Evolutionary conservation across 2,329 filamentous ascomycete species (phyloP).

Genomic region (Penicillium sclerotiorum): DNA sequence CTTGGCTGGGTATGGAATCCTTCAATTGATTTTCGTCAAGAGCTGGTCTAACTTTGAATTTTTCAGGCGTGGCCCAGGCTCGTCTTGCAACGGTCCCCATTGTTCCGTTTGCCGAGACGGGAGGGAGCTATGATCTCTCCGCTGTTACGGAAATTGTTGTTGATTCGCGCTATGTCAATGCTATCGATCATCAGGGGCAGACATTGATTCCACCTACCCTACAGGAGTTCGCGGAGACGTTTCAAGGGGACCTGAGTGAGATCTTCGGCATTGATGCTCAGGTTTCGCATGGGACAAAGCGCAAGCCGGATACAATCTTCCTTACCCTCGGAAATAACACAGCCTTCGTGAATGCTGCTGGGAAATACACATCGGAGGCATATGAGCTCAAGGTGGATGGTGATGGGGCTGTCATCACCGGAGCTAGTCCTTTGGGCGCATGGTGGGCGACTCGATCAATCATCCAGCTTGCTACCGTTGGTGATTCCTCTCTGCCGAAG

Average conservation of each 20-base stretch:
- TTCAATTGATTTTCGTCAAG: background rate
- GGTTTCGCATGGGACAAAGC: conserved; percentile 37
- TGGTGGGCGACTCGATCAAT: conserved; percentile 63
- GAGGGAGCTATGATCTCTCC: conserved; percentile 9
- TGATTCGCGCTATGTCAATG: conserved; percentile 44
- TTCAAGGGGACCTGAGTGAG: conserved; percentile 48
- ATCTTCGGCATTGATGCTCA: conserved; percentile 45
- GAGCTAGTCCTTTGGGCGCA: conserved; percentile 57
- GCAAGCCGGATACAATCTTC: conserved; percentile 44
- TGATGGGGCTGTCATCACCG: conserved; percentile 49
- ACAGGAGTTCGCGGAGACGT: conserved; percentile 52
- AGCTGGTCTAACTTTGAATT: background rate
- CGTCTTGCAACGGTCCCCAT: conserved; percentile 27
- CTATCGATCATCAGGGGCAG: conserved; percentile 49
- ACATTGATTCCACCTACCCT: conserved; percentile 57
- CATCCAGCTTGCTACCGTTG: conserved; percentile 42
- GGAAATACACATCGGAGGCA: conserved; percentile 51
- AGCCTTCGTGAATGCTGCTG: conserved; percentile 52
- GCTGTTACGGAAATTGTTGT: conserved; percentile 29
- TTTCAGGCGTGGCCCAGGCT: background rate
- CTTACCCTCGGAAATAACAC: conserved; percentile 36
- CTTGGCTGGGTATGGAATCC: background rate
- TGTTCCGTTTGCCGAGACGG: conserved; percentile 21
- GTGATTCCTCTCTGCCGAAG: background rate
- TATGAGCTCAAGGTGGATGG: conserved; percentile 49